Evolutionary conservation across 805 yeast genomes (phyloP).

Genomic region (Myxozyma geophila): DNA sequence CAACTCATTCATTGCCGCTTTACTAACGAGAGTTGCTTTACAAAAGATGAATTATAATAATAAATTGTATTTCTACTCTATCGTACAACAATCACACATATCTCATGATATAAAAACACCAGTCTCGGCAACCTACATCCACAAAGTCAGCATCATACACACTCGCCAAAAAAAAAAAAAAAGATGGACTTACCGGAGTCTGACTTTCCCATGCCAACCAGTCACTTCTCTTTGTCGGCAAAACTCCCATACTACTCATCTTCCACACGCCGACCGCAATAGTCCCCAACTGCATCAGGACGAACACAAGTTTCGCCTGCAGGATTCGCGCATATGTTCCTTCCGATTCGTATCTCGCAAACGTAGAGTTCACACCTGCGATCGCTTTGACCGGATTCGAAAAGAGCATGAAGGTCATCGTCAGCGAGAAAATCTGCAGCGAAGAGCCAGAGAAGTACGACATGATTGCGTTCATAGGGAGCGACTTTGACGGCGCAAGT

Average conservation of each 20-base stretch:
- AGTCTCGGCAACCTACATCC: constrained; percentile 15
- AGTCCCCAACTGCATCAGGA: constrained; percentile 56
- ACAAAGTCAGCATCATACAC: background rate
- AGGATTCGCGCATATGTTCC: constrained; percentile 41
- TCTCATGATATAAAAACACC: constrained; percentile 16
- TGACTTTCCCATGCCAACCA: constrained; percentile 84
- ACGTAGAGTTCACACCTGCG: constrained; percentile 58
- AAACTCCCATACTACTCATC: constrained; percentile 82
- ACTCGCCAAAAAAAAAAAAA: too few relatives aligned
- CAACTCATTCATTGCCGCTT: too few relatives aligned
- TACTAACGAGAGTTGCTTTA: too few relatives aligned
- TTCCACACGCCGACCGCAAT: constrained; percentile 84
- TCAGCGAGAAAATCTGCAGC: constrained; percentile 85
- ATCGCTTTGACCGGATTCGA: constrained; percentile 79
- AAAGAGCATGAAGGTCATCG: constrained; percentile 85
- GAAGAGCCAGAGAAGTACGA: constrained; percentile 91
- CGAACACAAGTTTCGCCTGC: constrained; percentile 54
- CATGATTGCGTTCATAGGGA: constrained; percentile 92
- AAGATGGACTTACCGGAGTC: constrained; percentile 17
- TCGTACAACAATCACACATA: background rate
- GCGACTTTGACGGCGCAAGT: constrained; percentile 73
- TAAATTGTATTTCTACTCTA: background rate
- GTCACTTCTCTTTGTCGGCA: constrained; percentile 85
- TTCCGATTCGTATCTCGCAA: constrained; percentile 47
- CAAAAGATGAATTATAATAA: too few relatives aligned